Evolutionary conservation across 148 eudicot species (phyloP).

Genomic region (Rhododendron ferrugineum): DNA sequence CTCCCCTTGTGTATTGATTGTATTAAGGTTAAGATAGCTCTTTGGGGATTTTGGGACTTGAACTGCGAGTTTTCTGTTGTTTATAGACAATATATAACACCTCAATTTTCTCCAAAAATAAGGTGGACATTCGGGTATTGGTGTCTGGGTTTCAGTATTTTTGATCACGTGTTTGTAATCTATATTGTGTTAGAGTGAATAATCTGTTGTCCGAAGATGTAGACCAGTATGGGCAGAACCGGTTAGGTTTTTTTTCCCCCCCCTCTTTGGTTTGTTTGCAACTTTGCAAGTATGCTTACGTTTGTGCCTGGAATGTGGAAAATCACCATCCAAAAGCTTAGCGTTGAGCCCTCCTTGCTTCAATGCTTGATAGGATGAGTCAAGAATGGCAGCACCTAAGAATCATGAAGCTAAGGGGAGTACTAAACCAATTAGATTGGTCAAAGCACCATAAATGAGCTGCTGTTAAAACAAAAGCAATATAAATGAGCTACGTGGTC

Average conservation of each 20-base stretch:
- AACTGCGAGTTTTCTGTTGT: not conserved
- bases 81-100: not conserved
- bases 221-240: not conserved
- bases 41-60: not conserved
- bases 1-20: not conserved
- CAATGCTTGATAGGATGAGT: conserved; percentile 1
- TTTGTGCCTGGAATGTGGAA: not conserved
- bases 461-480: not conserved
- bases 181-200: not conserved
- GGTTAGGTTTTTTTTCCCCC: not conserved
- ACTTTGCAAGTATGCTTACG: not conserved
- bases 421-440: not conserved
- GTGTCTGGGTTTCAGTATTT: not conserved
- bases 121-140: not conserved
- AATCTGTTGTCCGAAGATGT: not conserved
- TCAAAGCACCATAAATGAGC: not conserved
- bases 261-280: not conserved
- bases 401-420: not conserved
- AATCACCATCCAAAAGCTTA: not conserved
- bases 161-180: not conserved
- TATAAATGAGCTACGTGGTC: not conserved
- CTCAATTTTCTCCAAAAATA: not conserved
- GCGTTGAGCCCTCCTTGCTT: not conserved
- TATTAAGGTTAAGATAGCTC: not conserved
- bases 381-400: not conserved